These are phyloP conservation scores for Phaeotremella skinneri DNA, from an alignment of 768 basidiomycete genomes.

Conservation along the genomic window DNA sequence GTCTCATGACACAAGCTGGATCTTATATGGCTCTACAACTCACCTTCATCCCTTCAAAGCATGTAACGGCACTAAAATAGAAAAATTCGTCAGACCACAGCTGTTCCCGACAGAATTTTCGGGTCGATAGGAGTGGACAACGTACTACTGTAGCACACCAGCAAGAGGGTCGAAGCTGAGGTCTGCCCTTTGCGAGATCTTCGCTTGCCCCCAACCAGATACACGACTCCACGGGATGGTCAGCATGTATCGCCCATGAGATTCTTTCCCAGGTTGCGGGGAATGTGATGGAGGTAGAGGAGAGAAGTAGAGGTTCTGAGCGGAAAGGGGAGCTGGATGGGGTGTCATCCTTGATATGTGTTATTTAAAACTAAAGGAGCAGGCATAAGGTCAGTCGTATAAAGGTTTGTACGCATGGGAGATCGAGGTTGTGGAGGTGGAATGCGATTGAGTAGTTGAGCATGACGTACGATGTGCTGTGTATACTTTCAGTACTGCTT, in stretches of 20 bases:
- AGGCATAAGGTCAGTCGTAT: no score
- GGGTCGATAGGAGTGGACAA: constrained; percentile 73
- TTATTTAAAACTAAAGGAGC: no score
- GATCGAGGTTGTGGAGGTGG: no score
- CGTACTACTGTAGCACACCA: constrained; percentile 78
- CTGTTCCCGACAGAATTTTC: neutral
- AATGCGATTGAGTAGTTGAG: no score
- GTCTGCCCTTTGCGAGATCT: constrained; percentile 77
- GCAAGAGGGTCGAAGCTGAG: constrained; percentile 70
- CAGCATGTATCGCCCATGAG: constrained; percentile 63
- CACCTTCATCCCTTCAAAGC: constrained; percentile 89
- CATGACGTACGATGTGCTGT: no score
- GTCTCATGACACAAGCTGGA: neutral
- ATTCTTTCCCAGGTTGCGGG: constrained; percentile 33
- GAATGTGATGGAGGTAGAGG: constrained; percentile 35
- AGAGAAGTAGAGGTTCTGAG: constrained; percentile 37
- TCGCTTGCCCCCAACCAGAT: constrained; percentile 77
- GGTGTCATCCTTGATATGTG: neutral
- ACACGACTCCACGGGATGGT: constrained; percentile 67
- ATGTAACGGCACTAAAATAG: constrained; percentile 43
- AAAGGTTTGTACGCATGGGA: no score
- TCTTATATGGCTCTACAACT: constrained; percentile 9
- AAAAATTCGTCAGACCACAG: no score
- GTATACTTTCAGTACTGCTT: no score
- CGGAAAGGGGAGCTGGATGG: constrained; percentile 14